Conservation (phyloP, 1,284 basidiomycete species). For the Cutaneotrichosporon spelunceum region DNA sequence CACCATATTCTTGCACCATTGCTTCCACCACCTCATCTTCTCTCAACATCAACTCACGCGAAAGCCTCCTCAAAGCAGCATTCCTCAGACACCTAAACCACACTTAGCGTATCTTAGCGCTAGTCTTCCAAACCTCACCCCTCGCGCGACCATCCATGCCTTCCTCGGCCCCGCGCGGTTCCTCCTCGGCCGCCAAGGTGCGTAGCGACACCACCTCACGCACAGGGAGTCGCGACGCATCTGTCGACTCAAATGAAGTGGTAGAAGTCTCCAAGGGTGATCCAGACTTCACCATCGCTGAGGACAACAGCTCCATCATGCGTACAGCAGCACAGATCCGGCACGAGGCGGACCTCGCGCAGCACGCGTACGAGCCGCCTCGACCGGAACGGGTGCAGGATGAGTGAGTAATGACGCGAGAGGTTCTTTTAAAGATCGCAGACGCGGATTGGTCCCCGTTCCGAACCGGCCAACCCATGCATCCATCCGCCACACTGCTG, state of each 20-base stretch:
- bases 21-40: not conserved
- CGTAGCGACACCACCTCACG: not conserved
- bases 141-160: not conserved
- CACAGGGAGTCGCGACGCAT: not conserved
- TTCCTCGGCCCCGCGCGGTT: not conserved
- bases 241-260: not conserved
- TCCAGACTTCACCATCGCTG: not conserved
- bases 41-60: not conserved
- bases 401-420: conserved; percentile 35
- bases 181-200: not conserved
- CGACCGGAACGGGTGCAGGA: conserved; percentile 29
- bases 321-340: conserved; percentile 14
- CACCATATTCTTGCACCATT: not conserved
- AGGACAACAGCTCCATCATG: not conserved
- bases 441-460: not conserved
- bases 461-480: not conserved
- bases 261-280: not conserved
- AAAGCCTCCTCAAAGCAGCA: not conserved
- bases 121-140: not conserved
- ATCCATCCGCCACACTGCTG: conserved; percentile 2
- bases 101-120: not conserved
- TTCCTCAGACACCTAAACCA: not conserved
- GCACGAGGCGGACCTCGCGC: conserved; percentile 31
- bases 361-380: conserved; percentile 30
- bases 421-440: not conserved